Conservation (phyloP, 176 grass and related monocot species). For the Thalia dealbata region DNA sequence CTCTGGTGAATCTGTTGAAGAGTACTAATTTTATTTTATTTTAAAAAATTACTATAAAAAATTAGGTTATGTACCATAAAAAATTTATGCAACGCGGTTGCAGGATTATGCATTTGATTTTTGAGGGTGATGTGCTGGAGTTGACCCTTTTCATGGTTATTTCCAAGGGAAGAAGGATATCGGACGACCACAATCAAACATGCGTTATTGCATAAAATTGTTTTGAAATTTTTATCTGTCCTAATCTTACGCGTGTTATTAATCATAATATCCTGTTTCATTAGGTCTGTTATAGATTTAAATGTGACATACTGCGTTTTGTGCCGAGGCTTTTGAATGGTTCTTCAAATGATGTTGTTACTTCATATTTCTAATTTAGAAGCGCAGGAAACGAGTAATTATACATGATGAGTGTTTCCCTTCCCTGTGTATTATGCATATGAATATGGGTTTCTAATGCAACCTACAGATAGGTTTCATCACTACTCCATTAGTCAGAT, state of each 20-base stretch:
- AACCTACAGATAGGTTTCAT: no score
- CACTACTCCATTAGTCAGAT: no score
- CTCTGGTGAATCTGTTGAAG: no score
- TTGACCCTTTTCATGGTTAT: background rate
- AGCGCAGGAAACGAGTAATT: background rate
- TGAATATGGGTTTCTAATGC: no score
- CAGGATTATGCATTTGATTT: background rate
- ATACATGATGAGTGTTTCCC: background rate
- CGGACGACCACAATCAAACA: background rate
- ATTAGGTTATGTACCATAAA: no score
- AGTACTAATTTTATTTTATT: no score
- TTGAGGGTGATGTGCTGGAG: background rate
- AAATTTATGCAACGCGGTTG: no score
- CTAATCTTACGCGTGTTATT: background rate
- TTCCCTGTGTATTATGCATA: background rate
- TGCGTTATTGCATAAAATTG: background rate
- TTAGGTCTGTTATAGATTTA: background rate
- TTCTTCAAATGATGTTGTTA: background rate
- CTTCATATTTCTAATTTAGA: background rate
- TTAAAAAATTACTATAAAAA: no score
- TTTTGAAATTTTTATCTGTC: background rate
- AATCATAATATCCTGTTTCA: background rate
- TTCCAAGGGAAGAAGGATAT: background rate
- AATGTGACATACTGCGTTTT: background rate
- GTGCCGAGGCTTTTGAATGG: background rate